A percentile compares a stretch with the other conserved stretches of the same genome.
These are phyloP conservation scores for Pyricularia sp. DNA, from an alignment of 2,329 filamentous ascomycete genomes.

Conservation along the genomic window DNA sequence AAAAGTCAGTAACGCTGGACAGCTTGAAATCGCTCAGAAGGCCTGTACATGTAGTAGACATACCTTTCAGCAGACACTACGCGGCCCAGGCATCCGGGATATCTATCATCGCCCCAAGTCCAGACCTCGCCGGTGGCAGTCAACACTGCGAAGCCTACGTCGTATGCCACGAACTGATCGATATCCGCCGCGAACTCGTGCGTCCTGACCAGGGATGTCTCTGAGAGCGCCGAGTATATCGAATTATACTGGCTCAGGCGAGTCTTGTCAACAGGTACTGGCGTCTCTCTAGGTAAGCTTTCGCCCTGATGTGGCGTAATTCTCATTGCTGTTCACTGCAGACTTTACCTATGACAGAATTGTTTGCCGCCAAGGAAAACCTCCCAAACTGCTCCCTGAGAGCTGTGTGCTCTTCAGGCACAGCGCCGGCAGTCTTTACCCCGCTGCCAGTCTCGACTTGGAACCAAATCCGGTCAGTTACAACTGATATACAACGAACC, in stretches of 20 bases:
- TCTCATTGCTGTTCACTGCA: background rate
- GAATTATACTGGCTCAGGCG: constrained; percentile 19
- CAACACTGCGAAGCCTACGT: constrained; percentile 39
- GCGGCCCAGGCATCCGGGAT: constrained; percentile 46
- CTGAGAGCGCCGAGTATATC: constrained; percentile 4
- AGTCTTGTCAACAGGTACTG: constrained; percentile 8
- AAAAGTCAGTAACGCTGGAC: constrained; percentile 6
- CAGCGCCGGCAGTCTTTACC: background rate
- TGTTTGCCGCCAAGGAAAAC: constrained; percentile 19
- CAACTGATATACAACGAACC: background rate
- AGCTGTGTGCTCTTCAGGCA: background rate
- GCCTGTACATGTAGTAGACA: constrained; percentile 6
- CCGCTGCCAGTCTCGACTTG: constrained; percentile 3
- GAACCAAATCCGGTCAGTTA: background rate
- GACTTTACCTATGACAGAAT: constrained; percentile 18
- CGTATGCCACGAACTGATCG: constrained; percentile 34
- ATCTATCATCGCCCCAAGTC: constrained; percentile 51
- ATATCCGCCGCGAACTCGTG: constrained; percentile 17
- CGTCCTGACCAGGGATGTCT: background rate
- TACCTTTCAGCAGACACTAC: constrained; percentile 28
- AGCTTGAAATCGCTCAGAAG: background rate
- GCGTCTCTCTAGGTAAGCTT: background rate
- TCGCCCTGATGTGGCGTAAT: background rate
- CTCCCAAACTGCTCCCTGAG: background rate
- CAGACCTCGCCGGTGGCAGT: constrained; percentile 33